Base-by-base conservation (phyloP, 345 rosid species). In the Hibiscus trionum region DNA sequence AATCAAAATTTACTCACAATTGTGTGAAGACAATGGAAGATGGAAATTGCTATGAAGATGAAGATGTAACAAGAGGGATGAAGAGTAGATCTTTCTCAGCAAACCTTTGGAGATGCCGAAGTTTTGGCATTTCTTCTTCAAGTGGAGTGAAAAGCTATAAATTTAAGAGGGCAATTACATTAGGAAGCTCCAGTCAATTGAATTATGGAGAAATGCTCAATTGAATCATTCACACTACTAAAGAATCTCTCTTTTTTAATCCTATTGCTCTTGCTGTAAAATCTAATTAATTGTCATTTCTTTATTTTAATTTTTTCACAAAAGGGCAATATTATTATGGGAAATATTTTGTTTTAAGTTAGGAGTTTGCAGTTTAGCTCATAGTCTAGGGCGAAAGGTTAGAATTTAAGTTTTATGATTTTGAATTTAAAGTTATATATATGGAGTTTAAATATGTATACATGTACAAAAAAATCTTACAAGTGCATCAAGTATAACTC, bases 181-280 rank as follows among this genome's bases (percentile, higher is more conserved):
- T 76, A 24, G 21, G 16, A 60, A 66, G 58, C 3, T 19, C 31
- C 59, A 49, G 37, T 21, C 57, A 42, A 59, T 6, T 72, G 70
- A 44, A 55, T 46, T 80, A 80, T 39, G 71, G 58, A 74, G 75
- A 80, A 71, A 80, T 80, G 83, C 70, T 74, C 39, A 58, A 61
- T 70, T 76, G 68, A 80, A 65, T 64, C 69, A 39, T 11, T 39
- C 69, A 4, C 21, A 16, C 24, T 14, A 16, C 24, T 58, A 9
- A 12, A 12, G 14, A 8, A 46, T 1, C 49, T 46, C 50, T 46
- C 50, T 35, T 35, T 35, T 35, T 35, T 35, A 29, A 35, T 35
- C 37, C 5, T 5, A 35, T 35, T 35, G 37, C 37, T 35, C 6
- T 35, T 35, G 37, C 37, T 35, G 37, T 35, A 35, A 35, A 35